Percentiles rank a stretch among this genome's conserved stretches.
Evolutionary conservation across 164 flowering plant species (phyloP).

Genomic region (Vitis rupestris): DNA sequence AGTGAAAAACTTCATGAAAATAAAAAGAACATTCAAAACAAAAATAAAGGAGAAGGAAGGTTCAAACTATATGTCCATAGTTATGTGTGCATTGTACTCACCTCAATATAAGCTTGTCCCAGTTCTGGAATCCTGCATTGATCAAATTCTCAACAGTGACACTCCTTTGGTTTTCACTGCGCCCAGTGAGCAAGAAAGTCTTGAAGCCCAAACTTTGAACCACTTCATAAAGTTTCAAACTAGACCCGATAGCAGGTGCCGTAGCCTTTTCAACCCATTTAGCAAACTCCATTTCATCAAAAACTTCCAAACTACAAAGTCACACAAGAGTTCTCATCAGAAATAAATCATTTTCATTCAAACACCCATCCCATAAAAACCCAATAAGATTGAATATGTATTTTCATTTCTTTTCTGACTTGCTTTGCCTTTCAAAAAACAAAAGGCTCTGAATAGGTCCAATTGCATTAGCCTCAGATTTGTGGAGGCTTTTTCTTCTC

Average conservation of each 20-base stretch:
- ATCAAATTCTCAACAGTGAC: conserved; percentile 69
- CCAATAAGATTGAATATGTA: too few species aligned
- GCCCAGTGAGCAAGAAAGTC: conserved; percentile 80
- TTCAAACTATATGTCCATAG: background rate
- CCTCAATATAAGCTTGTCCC: conserved; percentile 93
- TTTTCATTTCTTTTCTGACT: too few species aligned
- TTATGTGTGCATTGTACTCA: conserved; percentile 18
- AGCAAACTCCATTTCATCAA: conserved; percentile 59
- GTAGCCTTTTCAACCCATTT: conserved; percentile 75
- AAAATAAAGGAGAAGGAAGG: background rate
- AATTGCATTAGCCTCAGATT: too few species aligned
- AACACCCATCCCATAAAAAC: background rate
- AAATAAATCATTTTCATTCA: background rate
- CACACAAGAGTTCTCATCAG: conserved; percentile 4
- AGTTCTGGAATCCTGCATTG: conserved; percentile 65
- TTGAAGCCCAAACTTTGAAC: conserved; percentile 64
- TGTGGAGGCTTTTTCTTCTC: too few species aligned
- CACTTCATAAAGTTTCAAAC: conserved; percentile 77
- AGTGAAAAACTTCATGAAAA: too few species aligned
- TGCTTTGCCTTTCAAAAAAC: too few species aligned
- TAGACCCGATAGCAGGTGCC: conserved; percentile 67
- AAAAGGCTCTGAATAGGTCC: too few species aligned
- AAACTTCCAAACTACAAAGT: conserved; percentile 64
- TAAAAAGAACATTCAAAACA: background rate
- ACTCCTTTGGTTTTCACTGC: conserved; percentile 65